phyloP scores from a whole-genome alignment of 805 yeast species.

The Lipomyces sp. region DNA sequence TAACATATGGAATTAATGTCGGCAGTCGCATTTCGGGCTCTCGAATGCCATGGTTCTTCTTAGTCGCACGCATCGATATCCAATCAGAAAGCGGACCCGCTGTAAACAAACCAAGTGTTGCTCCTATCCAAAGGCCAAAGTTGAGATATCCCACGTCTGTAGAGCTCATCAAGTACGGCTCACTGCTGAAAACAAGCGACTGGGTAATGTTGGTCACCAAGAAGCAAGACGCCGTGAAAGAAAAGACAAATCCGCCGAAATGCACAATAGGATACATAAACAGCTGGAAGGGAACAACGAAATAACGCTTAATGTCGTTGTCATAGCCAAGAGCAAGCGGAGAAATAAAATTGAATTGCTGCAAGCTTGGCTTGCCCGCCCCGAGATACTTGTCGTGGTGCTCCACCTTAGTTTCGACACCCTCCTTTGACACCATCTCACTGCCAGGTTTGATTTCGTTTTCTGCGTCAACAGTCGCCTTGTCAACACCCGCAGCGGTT shows the following conservation, averaged over 20 bases:
- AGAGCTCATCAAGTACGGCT: not conserved
- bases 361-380: not conserved
- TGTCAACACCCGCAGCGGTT: too few relatives aligned
- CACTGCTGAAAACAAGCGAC: not conserved
- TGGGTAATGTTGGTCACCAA: not conserved
- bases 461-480: not conserved
- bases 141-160: not conserved
- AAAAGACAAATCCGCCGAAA: slow-evolving; percentile 1
- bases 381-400: not conserved
- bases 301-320: not conserved
- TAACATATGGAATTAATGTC: not conserved
- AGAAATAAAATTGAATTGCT: not conserved
- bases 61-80: slow-evolving; percentile 2
- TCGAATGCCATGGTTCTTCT: slow-evolving; percentile 15
- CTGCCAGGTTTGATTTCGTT: not conserved
- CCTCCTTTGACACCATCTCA: not conserved
- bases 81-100: slow-evolving; percentile 8
- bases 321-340: slow-evolving; percentile 1
- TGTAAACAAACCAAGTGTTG: not conserved
- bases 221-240: slow-evolving; percentile 2
- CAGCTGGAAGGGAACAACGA: not conserved
- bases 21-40: slow-evolving; percentile 23
- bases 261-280: slow-evolving; percentile 4
- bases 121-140: not conserved
- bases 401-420: not conserved